Percentiles rank a stretch among this genome's conserved stretches.
Evolutionary conservation across 192 early-diverging fungal species (phyloP).

Genomic region (Entomortierella lignicola): DNA sequence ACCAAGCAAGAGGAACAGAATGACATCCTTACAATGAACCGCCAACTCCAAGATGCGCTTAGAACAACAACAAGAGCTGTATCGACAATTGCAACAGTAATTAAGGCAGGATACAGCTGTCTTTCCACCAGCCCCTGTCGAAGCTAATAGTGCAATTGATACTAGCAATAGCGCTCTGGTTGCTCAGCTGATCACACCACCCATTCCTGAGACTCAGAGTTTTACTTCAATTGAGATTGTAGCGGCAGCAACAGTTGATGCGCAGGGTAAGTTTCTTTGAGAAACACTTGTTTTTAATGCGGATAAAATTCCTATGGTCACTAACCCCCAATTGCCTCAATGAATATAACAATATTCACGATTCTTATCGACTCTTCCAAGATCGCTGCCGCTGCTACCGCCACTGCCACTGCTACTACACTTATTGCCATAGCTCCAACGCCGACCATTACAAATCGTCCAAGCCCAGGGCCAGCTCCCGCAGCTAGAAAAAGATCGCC

Average conservation of each 20-base stretch:
- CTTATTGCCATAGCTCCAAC: not conserved
- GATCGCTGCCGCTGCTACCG: conserved; percentile 1
- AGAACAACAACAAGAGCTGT: conserved; percentile 1
- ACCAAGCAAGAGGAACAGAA: conserved; percentile 1
- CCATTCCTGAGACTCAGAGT: no score
- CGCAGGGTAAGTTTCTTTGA: not conserved
- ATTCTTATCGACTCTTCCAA: conserved; percentile 26
- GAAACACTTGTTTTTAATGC: not conserved
- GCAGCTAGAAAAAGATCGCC: conserved; percentile 25
- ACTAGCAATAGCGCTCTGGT: conserved; percentile 1
- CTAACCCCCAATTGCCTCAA: not conserved
- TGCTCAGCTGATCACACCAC: not conserved
- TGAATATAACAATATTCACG: not conserved
- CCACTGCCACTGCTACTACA: not conserved
- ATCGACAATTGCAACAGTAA: conserved; percentile 1
- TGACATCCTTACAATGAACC: conserved; percentile 20
- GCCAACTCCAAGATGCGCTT: conserved; percentile 14
- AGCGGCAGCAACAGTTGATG: conserved; percentile 3
- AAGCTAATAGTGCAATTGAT: not conserved
- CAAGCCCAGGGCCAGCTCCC: conserved; percentile 36
- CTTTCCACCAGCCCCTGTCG: not conserved
- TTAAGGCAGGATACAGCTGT: not conserved
- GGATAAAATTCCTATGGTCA: no score
- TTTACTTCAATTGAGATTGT: not conserved
- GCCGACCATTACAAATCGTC: conserved; percentile 19